Base-by-base conservation (phyloP, 768 basidiomycete species). In the Gautieria morchelliformis region DNA sequence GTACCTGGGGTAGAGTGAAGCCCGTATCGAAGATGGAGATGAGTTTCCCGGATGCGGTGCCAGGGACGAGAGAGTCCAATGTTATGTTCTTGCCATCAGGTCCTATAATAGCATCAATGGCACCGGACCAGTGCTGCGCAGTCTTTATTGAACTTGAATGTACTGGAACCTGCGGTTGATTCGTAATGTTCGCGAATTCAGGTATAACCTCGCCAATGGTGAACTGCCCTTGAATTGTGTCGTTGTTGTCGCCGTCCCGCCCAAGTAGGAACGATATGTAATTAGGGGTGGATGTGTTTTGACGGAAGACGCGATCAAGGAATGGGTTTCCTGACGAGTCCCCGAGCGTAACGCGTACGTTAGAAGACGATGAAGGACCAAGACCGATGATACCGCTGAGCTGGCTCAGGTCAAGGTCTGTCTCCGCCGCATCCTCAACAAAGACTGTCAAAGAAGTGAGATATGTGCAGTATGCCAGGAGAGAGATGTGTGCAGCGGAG, bases 21-120 rank as follows among this genome's bases (percentile, higher is more conserved):
- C 87, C 87, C 4, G 83, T 82, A 64, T 89, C 87, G 32, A 88
- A 70, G 3, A 89, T 72, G 4, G 78, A 78, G 1, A 83, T 84
- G 8, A 80, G 70, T 61, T 81, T 81, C 12, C 64, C 64, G 27
- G 42, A 33, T 1, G 63, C 50, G 5, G 58, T 63, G 15, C 70
- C 69, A 10, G 68, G 68, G 8, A 86, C 84, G 27, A 66, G 68
- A 0, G 80, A 78, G 4, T 61, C 64, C 47, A 82, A 63, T 19
- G 70, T 62, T 44, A 85, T 78, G 17, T 70, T 58, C 30, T 78
- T 65, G 6, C 82, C 82, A 56, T 83, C 75, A 0, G 84, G 83
- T 1, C 82, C 85, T 22, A 82, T 75, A 53, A 88, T 70, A 11
- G 72, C 67, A 61, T 88, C 87, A 8, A 87, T 73, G 24, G 84